These are phyloP conservation scores for Strobilomyces echinocephalus DNA, from an alignment of 768 basidiomycete genomes.

Conservation along the genomic window DNA sequence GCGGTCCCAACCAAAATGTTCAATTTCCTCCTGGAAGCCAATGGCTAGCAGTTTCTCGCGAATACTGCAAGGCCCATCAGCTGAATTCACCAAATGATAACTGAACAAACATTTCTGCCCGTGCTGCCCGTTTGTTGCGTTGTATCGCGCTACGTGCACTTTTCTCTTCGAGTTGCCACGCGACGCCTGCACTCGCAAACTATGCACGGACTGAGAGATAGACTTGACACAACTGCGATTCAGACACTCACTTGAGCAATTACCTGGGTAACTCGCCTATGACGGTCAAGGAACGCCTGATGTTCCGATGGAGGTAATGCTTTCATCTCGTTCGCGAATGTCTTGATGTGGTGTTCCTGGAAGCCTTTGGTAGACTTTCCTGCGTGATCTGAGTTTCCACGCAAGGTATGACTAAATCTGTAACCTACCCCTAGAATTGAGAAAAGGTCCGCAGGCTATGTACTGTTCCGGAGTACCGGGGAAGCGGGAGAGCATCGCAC, in stretches of 20 bases:
- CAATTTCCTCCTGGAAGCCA: conserved; percentile 26
- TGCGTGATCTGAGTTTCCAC: conserved; percentile 8
- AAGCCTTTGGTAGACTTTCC: conserved; percentile 21
- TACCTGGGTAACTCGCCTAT: conserved; percentile 6
- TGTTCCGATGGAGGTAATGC: conserved; percentile 12
- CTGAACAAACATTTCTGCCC: conserved; percentile 24
- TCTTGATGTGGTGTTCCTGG: conserved; percentile 15
- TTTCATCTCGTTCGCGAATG: conserved; percentile 13
- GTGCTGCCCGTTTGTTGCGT: conserved; percentile 21
- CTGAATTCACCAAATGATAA: background rate
- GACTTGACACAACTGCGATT: background rate
- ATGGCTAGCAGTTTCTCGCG: conserved; percentile 11
- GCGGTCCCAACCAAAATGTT: conserved; percentile 30
- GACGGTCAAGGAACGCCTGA: conserved; percentile 18
- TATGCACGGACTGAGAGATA: conserved; percentile 11
- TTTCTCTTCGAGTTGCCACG: conserved; percentile 22
- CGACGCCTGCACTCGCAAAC: conserved; percentile 25
- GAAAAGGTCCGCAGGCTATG: conserved; percentile 25
- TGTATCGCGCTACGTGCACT: conserved; percentile 16
- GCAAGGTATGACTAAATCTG: background rate
- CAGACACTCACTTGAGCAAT: conserved; percentile 10
- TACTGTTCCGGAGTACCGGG: conserved; percentile 17
- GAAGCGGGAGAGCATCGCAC: conserved; percentile 6
- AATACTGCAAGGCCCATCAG: conserved; percentile 17
- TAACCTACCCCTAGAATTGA: conserved; percentile 20